These are phyloP conservation scores for Perilla frutescens DNA, from an alignment of 257 asterid species.

Conservation along the genomic window DNA sequence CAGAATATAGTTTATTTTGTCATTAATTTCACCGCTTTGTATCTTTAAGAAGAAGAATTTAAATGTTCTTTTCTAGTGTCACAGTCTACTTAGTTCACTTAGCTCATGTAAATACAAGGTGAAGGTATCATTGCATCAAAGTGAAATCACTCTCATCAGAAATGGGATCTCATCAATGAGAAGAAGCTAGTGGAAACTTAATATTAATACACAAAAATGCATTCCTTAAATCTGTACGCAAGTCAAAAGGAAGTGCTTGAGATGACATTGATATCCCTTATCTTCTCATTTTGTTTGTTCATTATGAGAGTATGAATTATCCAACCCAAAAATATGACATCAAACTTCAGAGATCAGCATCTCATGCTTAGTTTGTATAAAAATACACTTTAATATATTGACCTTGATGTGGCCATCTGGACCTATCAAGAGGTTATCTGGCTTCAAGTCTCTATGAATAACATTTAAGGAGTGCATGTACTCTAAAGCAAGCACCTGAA, in stretches of 20 bases:
- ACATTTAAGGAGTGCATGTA: slow-evolving; percentile 90
- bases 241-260: slow-evolving; percentile 26
- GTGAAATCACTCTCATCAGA: slow-evolving; percentile 18
- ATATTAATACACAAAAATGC: not conserved
- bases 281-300: slow-evolving; percentile 15
- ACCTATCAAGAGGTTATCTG: slow-evolving; percentile 95
- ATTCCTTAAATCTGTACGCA: slow-evolving; percentile 7
- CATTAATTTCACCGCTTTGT: slow-evolving; percentile 1
- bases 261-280: slow-evolving; percentile 22
- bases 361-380: slow-evolving; percentile 30
- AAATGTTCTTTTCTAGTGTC: slow-evolving; percentile 16
- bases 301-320: slow-evolving; percentile 9
- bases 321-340: slow-evolving; percentile 30
- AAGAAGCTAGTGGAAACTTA: slow-evolving; percentile 23
- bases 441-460: slow-evolving; percentile 96
- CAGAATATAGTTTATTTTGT: not conserved
- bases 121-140: slow-evolving; percentile 7
- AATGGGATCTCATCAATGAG: slow-evolving; percentile 9
- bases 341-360: slow-evolving; percentile 30
- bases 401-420: slow-evolving; percentile 99
- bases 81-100: slow-evolving; percentile 16
- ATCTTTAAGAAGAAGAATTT: slow-evolving; percentile 14
- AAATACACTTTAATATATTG: slow-evolving; percentile 41
- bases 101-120: slow-evolving; percentile 21
- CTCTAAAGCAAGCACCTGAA: slow-evolving; percentile 97